Conservation (phyloP, 305 asterid genomes). For the Solanum hybrid region DNA sequence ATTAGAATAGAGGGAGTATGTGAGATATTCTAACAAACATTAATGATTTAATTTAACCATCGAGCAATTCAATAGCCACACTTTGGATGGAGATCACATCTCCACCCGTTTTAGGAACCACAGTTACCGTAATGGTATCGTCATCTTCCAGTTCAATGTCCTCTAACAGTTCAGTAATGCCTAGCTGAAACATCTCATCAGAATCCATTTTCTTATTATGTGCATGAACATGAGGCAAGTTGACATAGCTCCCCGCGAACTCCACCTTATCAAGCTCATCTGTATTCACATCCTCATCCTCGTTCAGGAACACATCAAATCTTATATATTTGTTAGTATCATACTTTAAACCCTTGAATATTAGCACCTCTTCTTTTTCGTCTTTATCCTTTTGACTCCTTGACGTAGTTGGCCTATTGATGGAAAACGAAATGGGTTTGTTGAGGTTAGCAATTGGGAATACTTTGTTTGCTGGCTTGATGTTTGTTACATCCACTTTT, state of each 20-base stretch:
- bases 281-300: not conserved
- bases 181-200: not conserved
- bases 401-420: not conserved
- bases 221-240: no score
- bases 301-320: not conserved
- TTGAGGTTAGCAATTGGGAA: not conserved
- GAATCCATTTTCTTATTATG: no score
- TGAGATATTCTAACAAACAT: no score
- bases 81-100: not conserved
- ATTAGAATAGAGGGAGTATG: no score
- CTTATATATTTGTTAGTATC: slow-evolving; percentile 7
- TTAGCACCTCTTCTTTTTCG: slow-evolving; percentile 23
- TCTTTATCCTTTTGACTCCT: slow-evolving; percentile 30
- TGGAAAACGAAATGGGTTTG: slow-evolving; percentile 2
- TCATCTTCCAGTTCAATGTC: not conserved
- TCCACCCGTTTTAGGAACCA: not conserved
- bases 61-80: not conserved
- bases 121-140: not conserved
- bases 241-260: no score
- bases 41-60: not conserved
- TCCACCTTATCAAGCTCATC: no score
- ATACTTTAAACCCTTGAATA: not conserved
- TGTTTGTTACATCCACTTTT: not conserved
- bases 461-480: not conserved
- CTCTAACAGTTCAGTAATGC: not conserved